Percentiles rank a stretch among this genome's conserved stretches.
These are phyloP conservation scores for Clathrus columnatus DNA, from an alignment of 768 basidiomycete genomes.

Conservation along the genomic window DNA sequence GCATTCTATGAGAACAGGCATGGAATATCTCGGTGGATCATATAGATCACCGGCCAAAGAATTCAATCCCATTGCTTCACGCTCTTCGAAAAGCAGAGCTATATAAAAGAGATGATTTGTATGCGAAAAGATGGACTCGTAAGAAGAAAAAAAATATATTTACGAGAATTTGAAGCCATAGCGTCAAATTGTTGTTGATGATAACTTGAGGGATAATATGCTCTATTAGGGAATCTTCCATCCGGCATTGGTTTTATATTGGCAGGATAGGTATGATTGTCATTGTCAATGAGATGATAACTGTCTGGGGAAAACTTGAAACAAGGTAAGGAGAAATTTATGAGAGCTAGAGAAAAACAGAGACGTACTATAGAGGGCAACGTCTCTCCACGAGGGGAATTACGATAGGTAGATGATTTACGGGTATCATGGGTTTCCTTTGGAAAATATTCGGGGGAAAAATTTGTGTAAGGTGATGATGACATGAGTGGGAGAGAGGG, in stretches of 20 bases:
- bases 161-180: not conserved
- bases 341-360: too few species aligned
- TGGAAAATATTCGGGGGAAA: too few species aligned
- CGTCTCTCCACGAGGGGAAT: not conserved
- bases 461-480: too few species aligned
- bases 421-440: too few species aligned
- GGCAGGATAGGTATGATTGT: not conserved
- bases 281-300: not conserved
- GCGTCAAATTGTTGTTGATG: not conserved
- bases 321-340: not conserved
- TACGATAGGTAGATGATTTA: too few species aligned
- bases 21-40: not conserved
- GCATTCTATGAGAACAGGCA: not conserved
- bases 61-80: not conserved
- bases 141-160: not conserved
- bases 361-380: not conserved
- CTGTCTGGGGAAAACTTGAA: not conserved
- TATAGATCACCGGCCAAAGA: not conserved
- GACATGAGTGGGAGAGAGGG: not conserved
- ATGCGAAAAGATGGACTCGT: not conserved
- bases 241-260: not conserved
- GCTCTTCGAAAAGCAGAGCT: not conserved
- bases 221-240: not conserved
- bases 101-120: not conserved
- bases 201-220: not conserved